Evolutionary conservation across 371 early-diverging fungal species (phyloP).

Genomic region (Mortierella sp.): DNA sequence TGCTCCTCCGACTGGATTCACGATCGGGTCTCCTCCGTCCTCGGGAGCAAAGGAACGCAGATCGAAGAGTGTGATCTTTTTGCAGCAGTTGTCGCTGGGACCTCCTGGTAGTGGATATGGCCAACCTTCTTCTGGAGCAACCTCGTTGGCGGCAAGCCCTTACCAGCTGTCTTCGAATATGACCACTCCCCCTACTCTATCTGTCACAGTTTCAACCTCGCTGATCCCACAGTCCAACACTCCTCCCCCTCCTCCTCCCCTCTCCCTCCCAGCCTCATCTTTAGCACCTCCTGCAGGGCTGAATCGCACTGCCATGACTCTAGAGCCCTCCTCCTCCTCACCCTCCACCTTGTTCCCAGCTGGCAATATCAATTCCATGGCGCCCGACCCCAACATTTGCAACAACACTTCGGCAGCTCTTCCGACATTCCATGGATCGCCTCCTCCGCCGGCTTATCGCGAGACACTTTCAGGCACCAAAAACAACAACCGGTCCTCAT

Average conservation of each 20-base stretch:
- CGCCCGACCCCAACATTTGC: background rate
- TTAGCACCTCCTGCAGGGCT: background rate
- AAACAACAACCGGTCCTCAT: background rate
- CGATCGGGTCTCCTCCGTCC: slow-evolving; percentile 4
- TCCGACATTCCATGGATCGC: background rate
- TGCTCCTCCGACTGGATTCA: background rate
- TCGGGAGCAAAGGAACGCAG: slow-evolving; percentile 23
- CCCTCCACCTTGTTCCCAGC: background rate
- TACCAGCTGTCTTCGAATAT: background rate
- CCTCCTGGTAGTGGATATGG: background rate
- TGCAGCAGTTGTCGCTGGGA: slow-evolving; percentile 2
- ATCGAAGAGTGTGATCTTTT: slow-evolving; percentile 41
- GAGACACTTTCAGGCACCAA: background rate
- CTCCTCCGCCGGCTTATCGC: background rate
- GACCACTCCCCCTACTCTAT: background rate
- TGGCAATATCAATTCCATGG: background rate
- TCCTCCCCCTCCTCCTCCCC: background rate
- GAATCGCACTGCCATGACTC: background rate
- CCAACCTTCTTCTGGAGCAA: background rate
- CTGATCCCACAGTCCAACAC: background rate
- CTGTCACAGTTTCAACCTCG: background rate
- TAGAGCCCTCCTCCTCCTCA: background rate
- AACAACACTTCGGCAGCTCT: background rate
- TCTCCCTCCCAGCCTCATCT: background rate
- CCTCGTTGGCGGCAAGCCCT: background rate